Evolutionary conservation across 495 filamentous ascomycete genomes (phyloP).

Genomic region (Astrocystis sublimbata): DNA sequence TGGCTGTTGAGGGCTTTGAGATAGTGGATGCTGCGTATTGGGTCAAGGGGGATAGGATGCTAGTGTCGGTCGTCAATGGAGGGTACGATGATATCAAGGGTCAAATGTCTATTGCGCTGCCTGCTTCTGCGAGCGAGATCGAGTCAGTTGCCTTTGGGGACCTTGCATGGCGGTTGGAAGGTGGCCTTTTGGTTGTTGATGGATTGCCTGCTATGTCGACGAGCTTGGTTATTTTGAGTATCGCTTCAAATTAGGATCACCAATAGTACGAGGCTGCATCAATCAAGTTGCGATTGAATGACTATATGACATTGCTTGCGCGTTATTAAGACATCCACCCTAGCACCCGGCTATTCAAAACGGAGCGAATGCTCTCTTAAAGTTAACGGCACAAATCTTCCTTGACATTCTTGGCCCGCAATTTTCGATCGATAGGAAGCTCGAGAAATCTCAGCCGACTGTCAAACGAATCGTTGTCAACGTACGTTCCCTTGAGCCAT

Average conservation of each 20-base stretch:
- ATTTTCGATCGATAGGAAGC: too few species aligned
- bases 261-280: neutral
- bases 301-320: neutral
- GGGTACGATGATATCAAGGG: constrained; percentile 32
- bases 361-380: too few species aligned
- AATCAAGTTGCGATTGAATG: neutral
- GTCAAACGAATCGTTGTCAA: constrained; percentile 67
- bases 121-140: constrained; percentile 12
- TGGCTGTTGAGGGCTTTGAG: constrained; percentile 22
- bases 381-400: too few species aligned
- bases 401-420: too few species aligned
- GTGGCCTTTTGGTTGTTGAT: constrained; percentile 16
- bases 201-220: constrained; percentile 27
- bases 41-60: constrained; percentile 36
- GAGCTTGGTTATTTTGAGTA: constrained; percentile 26
- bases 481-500: constrained; percentile 84
- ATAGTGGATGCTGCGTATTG: constrained; percentile 49
- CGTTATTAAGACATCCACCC: too few species aligned
- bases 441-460: constrained; percentile 43
- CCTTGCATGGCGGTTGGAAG: constrained; percentile 22
- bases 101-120: constrained; percentile 28
- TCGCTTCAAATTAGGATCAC: neutral
- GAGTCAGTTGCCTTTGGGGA: constrained; percentile 26
- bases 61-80: constrained; percentile 49
- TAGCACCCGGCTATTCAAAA: too few species aligned